phyloP scores from a whole-genome alignment of 2,329 filamentous ascomycete species.

The Xylariales sp. region DNA sequence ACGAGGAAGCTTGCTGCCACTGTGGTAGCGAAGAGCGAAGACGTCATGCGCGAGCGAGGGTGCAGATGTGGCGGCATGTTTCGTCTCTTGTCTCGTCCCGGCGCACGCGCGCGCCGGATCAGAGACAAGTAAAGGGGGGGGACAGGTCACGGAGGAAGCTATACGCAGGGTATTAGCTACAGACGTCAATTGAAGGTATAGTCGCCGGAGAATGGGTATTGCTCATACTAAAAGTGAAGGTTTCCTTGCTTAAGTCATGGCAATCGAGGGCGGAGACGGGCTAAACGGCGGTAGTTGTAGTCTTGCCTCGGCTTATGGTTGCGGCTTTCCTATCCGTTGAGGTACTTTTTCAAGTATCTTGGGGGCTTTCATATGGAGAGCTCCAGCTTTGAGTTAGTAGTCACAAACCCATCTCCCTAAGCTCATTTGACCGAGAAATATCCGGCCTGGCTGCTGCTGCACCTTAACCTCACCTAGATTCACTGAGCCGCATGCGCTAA shows the following conservation, averaged over 20 bases:
- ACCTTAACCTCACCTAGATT: background rate
- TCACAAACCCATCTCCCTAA: background rate
- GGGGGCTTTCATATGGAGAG: background rate
- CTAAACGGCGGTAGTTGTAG: no score
- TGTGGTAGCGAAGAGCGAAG: conserved; percentile 94
- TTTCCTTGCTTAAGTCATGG: conserved; percentile 8
- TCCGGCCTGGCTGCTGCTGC: background rate
- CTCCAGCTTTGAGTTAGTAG: conserved; percentile 8
- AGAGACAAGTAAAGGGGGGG: conserved; percentile 6
- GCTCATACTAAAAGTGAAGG: background rate
- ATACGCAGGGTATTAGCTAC: background rate
- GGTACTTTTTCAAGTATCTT: background rate
- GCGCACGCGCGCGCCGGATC: conserved; percentile 21
- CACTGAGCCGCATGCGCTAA: conserved; percentile 26
- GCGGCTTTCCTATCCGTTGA: background rate
- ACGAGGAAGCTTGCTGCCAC: conserved; percentile 91
- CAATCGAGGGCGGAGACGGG: conserved; percentile 6
- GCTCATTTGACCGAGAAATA: conserved; percentile 27
- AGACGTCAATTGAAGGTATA: background rate
- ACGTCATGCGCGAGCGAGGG: conserved; percentile 91
- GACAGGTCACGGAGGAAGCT: background rate
- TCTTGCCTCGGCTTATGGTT: background rate
- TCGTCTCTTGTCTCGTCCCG: conserved; percentile 15
- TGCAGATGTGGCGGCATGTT: conserved; percentile 88
- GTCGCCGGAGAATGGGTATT: background rate